Conservation (phyloP, 176 grass and related monocot species). For the Rhynchospora breviuscula region DNA sequence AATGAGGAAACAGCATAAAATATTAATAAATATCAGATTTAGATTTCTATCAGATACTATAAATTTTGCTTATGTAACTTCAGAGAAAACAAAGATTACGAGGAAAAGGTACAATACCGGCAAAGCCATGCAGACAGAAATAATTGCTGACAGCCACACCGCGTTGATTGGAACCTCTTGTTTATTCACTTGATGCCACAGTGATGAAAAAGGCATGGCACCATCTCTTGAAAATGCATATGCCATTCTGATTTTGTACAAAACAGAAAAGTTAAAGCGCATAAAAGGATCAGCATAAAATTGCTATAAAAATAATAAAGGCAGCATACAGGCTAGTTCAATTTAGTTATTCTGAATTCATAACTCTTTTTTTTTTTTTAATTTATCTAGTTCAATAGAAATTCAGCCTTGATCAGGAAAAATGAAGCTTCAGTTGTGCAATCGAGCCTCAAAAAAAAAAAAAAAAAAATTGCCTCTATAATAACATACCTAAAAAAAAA, state of each 20-base stretch:
- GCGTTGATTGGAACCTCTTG: conserved; percentile 53
- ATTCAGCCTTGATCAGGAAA: neutral
- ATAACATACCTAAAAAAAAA: neutral
- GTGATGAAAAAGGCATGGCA: conserved; percentile 45
- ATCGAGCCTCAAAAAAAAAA: neutral
- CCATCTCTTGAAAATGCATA: conserved; percentile 56
- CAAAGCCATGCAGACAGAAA: conserved; percentile 48
- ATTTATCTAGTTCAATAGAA: too few relatives aligned
- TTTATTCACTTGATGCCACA: conserved; percentile 51
- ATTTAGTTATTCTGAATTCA: too few relatives aligned
- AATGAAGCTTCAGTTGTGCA: neutral
- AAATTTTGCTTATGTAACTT: neutral
- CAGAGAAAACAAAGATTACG: neutral
- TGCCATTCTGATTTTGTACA: conserved; percentile 33
- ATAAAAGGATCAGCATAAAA: neutral
- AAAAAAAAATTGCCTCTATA: neutral
- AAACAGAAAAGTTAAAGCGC: neutral
- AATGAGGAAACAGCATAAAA: neutral
- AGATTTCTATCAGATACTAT: neutral
- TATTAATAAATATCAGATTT: neutral
- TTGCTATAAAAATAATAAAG: neutral
- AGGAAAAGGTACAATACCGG: conserved; percentile 19
- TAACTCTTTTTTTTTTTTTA: too few relatives aligned
- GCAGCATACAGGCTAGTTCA: neutral
- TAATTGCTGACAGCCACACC: conserved; percentile 39